Conservation (phyloP, 495 filamentous ascomycete species). For the Lindgomyces ingoldianus region DNA sequence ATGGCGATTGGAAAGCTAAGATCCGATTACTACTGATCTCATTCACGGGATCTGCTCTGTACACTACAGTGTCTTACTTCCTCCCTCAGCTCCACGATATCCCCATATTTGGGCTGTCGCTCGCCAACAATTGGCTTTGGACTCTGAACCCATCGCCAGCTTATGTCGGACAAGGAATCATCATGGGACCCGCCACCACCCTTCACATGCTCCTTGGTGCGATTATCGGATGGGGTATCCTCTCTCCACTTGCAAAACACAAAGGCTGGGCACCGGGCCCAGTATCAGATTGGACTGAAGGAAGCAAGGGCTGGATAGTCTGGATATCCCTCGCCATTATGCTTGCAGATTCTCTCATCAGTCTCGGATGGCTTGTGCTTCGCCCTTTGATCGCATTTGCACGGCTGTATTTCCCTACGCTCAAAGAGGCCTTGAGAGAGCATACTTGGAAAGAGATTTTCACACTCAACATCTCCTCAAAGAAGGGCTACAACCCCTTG, state of each 20-base stretch:
- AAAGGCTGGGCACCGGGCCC: constrained; percentile 87
- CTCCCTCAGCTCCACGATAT: constrained; percentile 80
- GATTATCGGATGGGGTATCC: constrained; percentile 83
- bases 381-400: constrained; percentile 57
- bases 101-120: constrained; percentile 74
- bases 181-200: constrained; percentile 90
- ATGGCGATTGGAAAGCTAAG: constrained; percentile 62
- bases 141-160: constrained; percentile 92
- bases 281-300: constrained; percentile 82
- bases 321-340: constrained; percentile 96
- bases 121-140: constrained; percentile 88
- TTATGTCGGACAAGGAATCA: constrained; percentile 83
- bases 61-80: constrained; percentile 89
- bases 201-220: constrained; percentile 95
- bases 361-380: constrained; percentile 75
- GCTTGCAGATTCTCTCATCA: constrained; percentile 89
- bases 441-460: constrained; percentile 38
- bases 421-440: constrained; percentile 36
- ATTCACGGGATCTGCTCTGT: constrained; percentile 60
- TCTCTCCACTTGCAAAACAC: constrained; percentile 83
- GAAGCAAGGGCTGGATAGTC: constrained; percentile 97
- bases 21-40: constrained; percentile 61
- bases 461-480: constrained; percentile 29
- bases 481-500: constrained; percentile 37
- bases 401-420: constrained; percentile 41